phyloP scores from a whole-genome alignment of 1,284 basidiomycete species.

The Thelephora terrestris region DNA sequence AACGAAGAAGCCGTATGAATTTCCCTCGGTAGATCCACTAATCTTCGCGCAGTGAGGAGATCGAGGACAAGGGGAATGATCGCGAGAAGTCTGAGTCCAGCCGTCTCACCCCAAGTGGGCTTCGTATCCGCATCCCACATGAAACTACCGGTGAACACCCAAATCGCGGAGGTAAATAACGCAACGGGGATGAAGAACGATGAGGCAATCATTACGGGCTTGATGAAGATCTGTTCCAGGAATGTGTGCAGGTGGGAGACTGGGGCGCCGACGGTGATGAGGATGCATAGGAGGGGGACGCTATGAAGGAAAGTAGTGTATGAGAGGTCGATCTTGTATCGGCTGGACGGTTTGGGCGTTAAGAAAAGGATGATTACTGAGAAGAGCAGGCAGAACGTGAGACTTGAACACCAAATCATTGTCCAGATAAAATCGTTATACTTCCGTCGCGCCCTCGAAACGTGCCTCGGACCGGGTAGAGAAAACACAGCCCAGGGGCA shows the following conservation, averaged over 20 bases:
- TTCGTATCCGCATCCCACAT: conserved; percentile 66
- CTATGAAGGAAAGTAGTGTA: conserved; percentile 76
- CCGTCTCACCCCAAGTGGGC: conserved; percentile 71
- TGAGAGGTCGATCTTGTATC: conserved; percentile 34
- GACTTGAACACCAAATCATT: conserved; percentile 48
- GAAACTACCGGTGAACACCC: conserved; percentile 87
- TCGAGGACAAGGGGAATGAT: conserved; percentile 66
- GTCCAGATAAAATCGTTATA: conserved; percentile 67
- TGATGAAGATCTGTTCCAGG: conserved; percentile 68
- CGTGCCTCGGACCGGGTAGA: conserved; percentile 61
- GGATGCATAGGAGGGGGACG: conserved; percentile 72
- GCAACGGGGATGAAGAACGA: conserved; percentile 74
- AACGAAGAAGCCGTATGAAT: conserved; percentile 66
- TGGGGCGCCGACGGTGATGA: conserved; percentile 63
- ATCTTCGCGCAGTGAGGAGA: conserved; percentile 58
- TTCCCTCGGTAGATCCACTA: conserved; percentile 56
- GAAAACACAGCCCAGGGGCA: conserved; percentile 60
- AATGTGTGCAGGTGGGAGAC: conserved; percentile 72
- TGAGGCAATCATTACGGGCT: conserved; percentile 74
- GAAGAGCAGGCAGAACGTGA: conserved; percentile 49
- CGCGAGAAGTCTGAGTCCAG: conserved; percentile 75
- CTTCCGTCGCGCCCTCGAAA: conserved; percentile 49
- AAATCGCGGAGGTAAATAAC: conserved; percentile 71
- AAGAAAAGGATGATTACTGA: conserved; percentile 56
- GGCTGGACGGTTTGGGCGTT: conserved; percentile 28